Evolutionary conservation across 1,284 basidiomycete genomes (phyloP), one percentile per base, ranked within the genome.

Genomic region (Sparassis latifolia): DNA sequence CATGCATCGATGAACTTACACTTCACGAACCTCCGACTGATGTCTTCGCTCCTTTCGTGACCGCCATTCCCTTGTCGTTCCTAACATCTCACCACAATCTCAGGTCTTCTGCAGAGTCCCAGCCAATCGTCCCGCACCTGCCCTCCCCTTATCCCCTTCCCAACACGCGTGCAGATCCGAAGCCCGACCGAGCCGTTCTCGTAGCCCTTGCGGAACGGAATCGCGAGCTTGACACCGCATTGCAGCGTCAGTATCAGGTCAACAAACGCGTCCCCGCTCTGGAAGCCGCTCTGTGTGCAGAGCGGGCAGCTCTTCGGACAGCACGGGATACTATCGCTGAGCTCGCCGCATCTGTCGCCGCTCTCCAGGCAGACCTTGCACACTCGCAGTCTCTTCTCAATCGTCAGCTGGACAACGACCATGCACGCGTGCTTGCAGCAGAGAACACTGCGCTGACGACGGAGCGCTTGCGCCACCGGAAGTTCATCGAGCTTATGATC

Each of bases 401-500:
- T 46, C 52, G 56, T 2, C 62, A 53, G 9, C 37, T 20, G 4
- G 38, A 48, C 7, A 9, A 33, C 4, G 50, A 48, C 27, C 49
- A 48, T 28, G 39, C 62, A 33, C 52, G 50, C 2, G 33, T 50
- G 30, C 54, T 64, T n/a, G 52, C 51, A 9, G 43, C 49, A 5
- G 56, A 59, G 53, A 62, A 67, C 49, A 43, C 54, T 2, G 44
- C 52, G 37, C 53, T 57, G 29, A 37, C 38, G 10, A 49, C 51
- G 3, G 58, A 66, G 48, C 63, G 68, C 46, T 58, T 62, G 45
- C 62, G 60, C 6, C 60, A 62, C 9, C 59, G 58, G 28, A 58
- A 55, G 5, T 65, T 71, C 50, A 57, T 62, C 40, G 55, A 58
- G 37, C 47, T 71, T 41, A 58, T 71, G 55, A 56, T 63, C 56